phyloP scores from a whole-genome alignment of 768 basidiomycete genomes.

The Fibroporia radiculosa region DNA sequence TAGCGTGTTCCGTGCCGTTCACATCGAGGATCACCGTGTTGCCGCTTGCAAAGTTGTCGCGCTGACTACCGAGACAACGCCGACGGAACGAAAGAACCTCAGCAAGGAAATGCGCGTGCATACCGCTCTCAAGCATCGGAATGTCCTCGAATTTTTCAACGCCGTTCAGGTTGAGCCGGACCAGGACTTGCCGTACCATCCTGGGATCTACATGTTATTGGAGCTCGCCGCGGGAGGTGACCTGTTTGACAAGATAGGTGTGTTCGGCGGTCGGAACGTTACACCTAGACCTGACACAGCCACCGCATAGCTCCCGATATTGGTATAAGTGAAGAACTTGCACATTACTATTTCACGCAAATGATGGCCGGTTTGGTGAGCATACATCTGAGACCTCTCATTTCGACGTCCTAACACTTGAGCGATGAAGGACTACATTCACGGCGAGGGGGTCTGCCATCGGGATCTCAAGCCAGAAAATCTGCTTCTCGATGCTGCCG shows the following conservation, averaged over 20 bases:
- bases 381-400: not conserved
- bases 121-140: conserved; percentile 62
- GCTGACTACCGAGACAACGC: conserved; percentile 54
- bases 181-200: conserved; percentile 44
- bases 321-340: conserved; percentile 79
- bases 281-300: too few relatives aligned
- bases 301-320: conserved; percentile 75
- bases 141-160: conserved; percentile 81
- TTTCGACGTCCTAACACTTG: not conserved
- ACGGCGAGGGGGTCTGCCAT: conserved; percentile 86
- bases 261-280: conserved; percentile 3
- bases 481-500: conserved; percentile 74
- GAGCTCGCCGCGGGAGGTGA: conserved; percentile 93
- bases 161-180: conserved; percentile 67
- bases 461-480: conserved; percentile 98
- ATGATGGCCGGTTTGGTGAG: conserved; percentile 76
- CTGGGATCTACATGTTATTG: conserved; percentile 87
- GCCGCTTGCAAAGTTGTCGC: conserved; percentile 85
- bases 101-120: conserved; percentile 95
- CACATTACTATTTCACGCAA: conserved; percentile 87
- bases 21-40: conserved; percentile 54
- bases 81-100: conserved; percentile 66
- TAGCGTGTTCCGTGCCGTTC: conserved; percentile 81
- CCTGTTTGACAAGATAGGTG: conserved; percentile 97
- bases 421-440: conserved; percentile 86